A percentile compares a stretch with the other conserved stretches of the same genome.
These are phyloP conservation scores for Jatropha curcas DNA, from an alignment of 345 rosid genomes.

Conservation along the genomic window DNA sequence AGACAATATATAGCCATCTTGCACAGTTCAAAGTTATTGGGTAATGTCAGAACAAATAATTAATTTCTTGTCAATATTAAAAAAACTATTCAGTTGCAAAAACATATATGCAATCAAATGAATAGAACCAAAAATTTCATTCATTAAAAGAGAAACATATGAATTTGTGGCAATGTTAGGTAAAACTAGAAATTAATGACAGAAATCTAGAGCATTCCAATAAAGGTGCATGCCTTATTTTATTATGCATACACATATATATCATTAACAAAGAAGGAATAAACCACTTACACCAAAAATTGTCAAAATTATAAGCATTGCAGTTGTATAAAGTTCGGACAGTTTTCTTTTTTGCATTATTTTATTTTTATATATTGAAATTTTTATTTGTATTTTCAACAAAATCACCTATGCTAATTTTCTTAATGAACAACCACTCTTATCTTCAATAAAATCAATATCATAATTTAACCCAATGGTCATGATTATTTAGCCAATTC, in stretches of 20 bases:
- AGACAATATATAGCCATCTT: too few species aligned
- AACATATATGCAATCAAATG: background rate
- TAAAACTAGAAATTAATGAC: background rate
- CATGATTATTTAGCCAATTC: too few species aligned
- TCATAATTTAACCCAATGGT: too few species aligned
- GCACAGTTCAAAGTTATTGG: background rate
- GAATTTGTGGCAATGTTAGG: background rate
- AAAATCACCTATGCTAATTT: too few species aligned
- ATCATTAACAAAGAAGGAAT: background rate
- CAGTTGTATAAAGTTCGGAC: too few species aligned
- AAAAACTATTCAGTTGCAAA: background rate
- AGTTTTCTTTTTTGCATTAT: too few species aligned
- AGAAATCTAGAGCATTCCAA: background rate
- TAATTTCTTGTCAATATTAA: too few species aligned
- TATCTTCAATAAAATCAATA: too few species aligned
- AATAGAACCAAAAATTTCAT: background rate
- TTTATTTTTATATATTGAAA: too few species aligned
- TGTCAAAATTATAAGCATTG: background rate
- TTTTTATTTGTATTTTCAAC: too few species aligned
- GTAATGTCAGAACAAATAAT: background rate
- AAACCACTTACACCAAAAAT: background rate
- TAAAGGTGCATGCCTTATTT: background rate
- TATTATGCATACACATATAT: background rate
- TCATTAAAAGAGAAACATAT: background rate
- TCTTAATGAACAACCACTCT: too few species aligned